These are phyloP conservation scores for Ogataea sp. DNA, from an alignment of 805 yeast genomes.

Conservation along the genomic window DNA sequence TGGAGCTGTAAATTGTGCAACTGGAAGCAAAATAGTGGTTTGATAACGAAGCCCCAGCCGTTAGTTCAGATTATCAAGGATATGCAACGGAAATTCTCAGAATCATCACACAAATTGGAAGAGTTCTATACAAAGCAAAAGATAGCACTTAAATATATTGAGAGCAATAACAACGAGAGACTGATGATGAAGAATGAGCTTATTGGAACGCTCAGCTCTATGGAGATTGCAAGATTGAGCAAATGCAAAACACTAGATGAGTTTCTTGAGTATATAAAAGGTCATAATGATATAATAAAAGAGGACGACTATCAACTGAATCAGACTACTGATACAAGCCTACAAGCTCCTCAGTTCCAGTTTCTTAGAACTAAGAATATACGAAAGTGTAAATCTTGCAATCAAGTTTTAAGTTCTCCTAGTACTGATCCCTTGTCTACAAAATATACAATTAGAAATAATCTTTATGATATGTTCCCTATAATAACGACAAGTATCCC, in stretches of 20 bases:
- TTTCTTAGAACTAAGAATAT: constrained; percentile 8
- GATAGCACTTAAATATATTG: constrained; percentile 7
- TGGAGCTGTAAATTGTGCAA: constrained; percentile 31
- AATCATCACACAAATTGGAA: constrained; percentile 7
- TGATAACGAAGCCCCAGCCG: constrained; percentile 34
- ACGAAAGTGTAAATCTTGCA: constrained; percentile 15
- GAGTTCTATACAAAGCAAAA: constrained; percentile 11
- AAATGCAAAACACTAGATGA: constrained; percentile 5
- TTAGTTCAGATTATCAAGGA: constrained; percentile 21
- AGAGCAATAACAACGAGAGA: constrained; percentile 2
- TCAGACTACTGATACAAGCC: neutral
- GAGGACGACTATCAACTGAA: neutral
- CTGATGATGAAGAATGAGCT: constrained; percentile 6
- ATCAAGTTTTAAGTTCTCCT: constrained; percentile 10
- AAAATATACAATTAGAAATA: constrained; percentile 7
- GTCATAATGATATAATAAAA: neutral
- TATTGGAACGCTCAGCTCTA: constrained; percentile 8
- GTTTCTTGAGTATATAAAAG: neutral
- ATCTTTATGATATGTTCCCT: constrained; percentile 17
- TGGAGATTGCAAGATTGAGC: constrained; percentile 14
- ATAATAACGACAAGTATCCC: constrained; percentile 6
- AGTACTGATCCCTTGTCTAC: constrained; percentile 12
- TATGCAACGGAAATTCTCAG: constrained; percentile 5
- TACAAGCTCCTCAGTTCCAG: constrained; percentile 12
- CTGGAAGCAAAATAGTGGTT: constrained; percentile 28